Conservation (phyloP, 805 yeast genomes). For the Myxozyma monticola region DNA sequence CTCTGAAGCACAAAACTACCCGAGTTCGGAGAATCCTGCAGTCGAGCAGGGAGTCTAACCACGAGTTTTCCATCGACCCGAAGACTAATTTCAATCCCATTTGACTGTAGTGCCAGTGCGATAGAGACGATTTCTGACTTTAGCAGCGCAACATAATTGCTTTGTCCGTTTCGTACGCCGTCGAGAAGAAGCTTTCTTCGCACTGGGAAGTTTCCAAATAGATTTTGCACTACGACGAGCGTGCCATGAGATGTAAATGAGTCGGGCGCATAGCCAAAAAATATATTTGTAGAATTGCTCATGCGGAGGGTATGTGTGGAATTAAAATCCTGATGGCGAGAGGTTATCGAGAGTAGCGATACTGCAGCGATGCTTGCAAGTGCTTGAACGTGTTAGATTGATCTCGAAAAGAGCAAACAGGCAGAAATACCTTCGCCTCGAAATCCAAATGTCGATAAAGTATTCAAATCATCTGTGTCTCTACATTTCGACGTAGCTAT, state of each 20-base stretch:
- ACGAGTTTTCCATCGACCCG: constrained; percentile 6
- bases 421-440: constrained; percentile 26
- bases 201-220: constrained; percentile 35
- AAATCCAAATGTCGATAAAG: constrained; percentile 24
- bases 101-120: not conserved
- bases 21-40: not conserved
- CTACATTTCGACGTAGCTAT: constrained; percentile 49
- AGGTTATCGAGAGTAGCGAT: constrained; percentile 45
- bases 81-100: not conserved
- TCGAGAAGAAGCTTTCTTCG: constrained; percentile 21
- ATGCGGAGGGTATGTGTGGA: constrained; percentile 22
- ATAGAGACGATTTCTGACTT: not conserved
- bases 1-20: not conserved
- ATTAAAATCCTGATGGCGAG: constrained; percentile 40
- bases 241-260: constrained; percentile 26
- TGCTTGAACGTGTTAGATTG: constrained; percentile 38
- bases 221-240: constrained; percentile 25
- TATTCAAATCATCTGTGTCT: constrained; percentile 37
- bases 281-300: constrained; percentile 12
- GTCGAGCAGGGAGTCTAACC: not conserved
- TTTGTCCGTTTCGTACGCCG: too few relatives aligned
- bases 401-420: not conserved
- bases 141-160: not conserved
- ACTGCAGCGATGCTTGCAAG: constrained; percentile 47
- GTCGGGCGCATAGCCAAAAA: not conserved